A percentile compares a stretch with the other conserved stretches of the same genome.
phyloP scores from a whole-genome alignment of 192 early-diverging fungal genomes.

The Allomyces arbusculus region DNA sequence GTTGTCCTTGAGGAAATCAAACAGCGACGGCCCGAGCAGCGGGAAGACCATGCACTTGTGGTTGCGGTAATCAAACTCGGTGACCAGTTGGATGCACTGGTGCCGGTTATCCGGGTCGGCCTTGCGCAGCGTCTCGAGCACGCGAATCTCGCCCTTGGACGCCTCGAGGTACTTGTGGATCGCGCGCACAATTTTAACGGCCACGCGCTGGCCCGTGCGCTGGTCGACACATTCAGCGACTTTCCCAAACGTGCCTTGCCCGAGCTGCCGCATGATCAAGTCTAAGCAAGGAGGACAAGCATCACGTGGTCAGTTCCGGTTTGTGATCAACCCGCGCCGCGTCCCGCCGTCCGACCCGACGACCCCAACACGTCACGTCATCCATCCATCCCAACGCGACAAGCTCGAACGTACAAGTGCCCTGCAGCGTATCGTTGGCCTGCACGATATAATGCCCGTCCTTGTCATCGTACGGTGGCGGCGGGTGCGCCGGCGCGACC shows the following conservation, averaged over 20 bases:
- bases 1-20: constrained; percentile 92
- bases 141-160: constrained; percentile 66
- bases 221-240: constrained; percentile 75
- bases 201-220: constrained; percentile 28
- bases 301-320: background rate
- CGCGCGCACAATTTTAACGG: constrained; percentile 86
- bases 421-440: too few relatives aligned
- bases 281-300: constrained; percentile 21
- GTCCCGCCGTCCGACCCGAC: constrained; percentile 1
- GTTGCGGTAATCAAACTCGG: constrained; percentile 69
- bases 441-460: constrained; percentile 80
- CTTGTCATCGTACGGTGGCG: constrained; percentile 49
- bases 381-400: constrained; percentile 55
- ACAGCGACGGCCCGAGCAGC: constrained; percentile 62
- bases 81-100: constrained; percentile 71
- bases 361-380: constrained; percentile 1
- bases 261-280: constrained; percentile 62
- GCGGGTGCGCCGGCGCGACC: background rate
- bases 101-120: constrained; percentile 59
- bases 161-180: constrained; percentile 91
- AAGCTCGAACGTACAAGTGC: constrained; percentile 28
- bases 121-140: constrained; percentile 57
- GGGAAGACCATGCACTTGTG: constrained; percentile 99
- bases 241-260: constrained; percentile 96
- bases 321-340: background rate